Conservation (phyloP, 148 eudicot species). For the Vaccinium corymbosum region DNA sequence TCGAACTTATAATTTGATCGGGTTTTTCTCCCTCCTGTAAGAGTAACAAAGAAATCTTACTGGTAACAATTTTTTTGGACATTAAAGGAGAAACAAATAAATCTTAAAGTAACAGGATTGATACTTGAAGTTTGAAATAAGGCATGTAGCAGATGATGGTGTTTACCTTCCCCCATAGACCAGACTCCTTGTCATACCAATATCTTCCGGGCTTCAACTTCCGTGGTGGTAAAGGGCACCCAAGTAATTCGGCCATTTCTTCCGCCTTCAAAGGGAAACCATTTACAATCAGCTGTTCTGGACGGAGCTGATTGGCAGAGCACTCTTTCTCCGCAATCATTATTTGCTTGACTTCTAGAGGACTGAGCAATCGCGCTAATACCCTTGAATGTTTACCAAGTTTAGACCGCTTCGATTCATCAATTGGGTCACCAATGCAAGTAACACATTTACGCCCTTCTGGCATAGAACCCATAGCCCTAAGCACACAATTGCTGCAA, state of each 20-base stretch:
- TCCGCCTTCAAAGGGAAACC: constrained; percentile 78
- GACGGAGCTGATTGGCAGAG: constrained; percentile 91
- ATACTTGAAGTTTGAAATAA: neutral
- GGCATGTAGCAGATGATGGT: neutral
- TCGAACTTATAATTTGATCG: constrained; percentile 70
- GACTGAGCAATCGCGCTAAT: constrained; percentile 70
- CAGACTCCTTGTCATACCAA: constrained; percentile 99
- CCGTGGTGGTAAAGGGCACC: constrained; percentile 78
- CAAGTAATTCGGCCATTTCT: constrained; percentile 87
- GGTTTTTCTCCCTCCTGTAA: constrained; percentile 89
- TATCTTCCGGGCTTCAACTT: constrained; percentile 82
- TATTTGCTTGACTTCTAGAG: constrained; percentile 89
- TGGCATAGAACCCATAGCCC: constrained; percentile 99
- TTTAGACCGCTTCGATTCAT: constrained; percentile 67
- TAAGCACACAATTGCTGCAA: constrained; percentile 86
- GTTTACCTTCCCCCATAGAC: constrained; percentile 92
- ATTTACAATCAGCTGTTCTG: constrained; percentile 82
- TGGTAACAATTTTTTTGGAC: neutral
- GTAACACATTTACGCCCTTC: constrained; percentile 98
- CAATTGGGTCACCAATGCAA: constrained; percentile 82
- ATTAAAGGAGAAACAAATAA: neutral
- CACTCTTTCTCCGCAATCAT: constrained; percentile 97
- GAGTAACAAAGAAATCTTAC: constrained; percentile 14
- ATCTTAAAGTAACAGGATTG: neutral
- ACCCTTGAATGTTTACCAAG: constrained; percentile 84